Conservation (phyloP, 208 protist genomes). For the Sergeia podlipaevii region DNA sequence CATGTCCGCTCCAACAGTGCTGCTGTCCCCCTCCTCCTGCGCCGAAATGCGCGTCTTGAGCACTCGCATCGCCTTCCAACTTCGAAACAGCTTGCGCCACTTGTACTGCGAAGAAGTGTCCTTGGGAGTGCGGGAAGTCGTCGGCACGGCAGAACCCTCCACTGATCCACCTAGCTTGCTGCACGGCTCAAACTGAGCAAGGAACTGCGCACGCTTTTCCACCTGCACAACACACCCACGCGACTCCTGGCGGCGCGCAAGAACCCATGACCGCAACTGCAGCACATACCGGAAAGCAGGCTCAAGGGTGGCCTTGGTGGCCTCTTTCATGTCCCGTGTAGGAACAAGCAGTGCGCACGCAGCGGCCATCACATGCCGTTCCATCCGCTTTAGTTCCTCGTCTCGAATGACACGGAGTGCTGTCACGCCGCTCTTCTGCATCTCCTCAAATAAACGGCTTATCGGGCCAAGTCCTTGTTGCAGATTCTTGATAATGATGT, state of each 20-base stretch:
- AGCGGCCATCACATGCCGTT: slow-evolving; percentile 80
- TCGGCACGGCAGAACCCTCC: background rate
- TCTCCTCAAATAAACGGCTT: slow-evolving; percentile 57
- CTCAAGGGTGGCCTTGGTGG: slow-evolving; percentile 30
- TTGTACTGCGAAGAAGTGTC: slow-evolving; percentile 38
- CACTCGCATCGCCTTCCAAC: slow-evolving; percentile 71
- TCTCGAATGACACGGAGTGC: slow-evolving; percentile 74
- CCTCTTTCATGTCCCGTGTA: slow-evolving; percentile 38
- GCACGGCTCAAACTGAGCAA: slow-evolving; percentile 79
- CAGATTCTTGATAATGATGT: slow-evolving; percentile 81
- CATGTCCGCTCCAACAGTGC: slow-evolving; percentile 34
- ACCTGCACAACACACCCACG: slow-evolving; percentile 46
- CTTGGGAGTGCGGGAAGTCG: slow-evolving; percentile 8
- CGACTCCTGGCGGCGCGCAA: slow-evolving; percentile 77
- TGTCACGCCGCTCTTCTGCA: slow-evolving; percentile 60
- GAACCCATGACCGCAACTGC: slow-evolving; percentile 66
- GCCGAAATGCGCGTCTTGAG: slow-evolving; percentile 68
- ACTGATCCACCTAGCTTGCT: slow-evolving; percentile 4
- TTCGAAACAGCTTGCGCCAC: slow-evolving; percentile 81
- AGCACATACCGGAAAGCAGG: slow-evolving; percentile 64
- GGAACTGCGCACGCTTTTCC: slow-evolving; percentile 59
- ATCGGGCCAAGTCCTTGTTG: slow-evolving; percentile 74
- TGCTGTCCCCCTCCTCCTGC: slow-evolving; percentile 39
- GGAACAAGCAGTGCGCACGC: slow-evolving; percentile 73
- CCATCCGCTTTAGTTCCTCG: slow-evolving; percentile 55